A percentile compares a stretch with the other conserved stretches of the same genome.
phyloP scores from a whole-genome alignment of 305 asterid species.

The Plantago coronopus region DNA sequence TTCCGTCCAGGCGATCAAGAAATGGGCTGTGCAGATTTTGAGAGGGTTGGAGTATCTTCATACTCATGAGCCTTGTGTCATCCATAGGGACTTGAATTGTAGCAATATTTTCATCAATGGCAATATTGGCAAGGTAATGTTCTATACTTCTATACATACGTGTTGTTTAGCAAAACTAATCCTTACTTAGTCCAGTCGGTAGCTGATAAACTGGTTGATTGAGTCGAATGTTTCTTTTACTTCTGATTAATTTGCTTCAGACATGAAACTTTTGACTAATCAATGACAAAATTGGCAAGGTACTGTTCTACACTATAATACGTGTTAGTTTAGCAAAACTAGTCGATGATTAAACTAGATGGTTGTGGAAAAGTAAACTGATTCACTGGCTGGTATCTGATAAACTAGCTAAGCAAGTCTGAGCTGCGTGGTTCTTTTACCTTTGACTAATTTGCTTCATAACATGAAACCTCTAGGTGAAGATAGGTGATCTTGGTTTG shows the following conservation, averaged over 20 bases:
- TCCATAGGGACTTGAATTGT: slow-evolving; percentile 44
- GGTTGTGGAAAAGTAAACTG: too few relatives aligned
- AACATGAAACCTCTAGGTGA: slow-evolving; percentile 27
- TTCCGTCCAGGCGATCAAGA: slow-evolving; percentile 38
- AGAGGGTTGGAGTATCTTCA: slow-evolving; percentile 42
- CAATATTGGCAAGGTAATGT: slow-evolving; percentile 38
- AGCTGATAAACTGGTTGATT: neutral
- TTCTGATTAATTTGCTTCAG: neutral
- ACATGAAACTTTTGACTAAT: too few relatives aligned
- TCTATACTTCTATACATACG: neutral
- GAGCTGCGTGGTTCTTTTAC: too few relatives aligned
- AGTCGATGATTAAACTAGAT: too few relatives aligned
- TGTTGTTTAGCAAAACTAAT: neutral
- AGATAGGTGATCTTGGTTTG: slow-evolving; percentile 51
- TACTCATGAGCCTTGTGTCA: slow-evolving; percentile 40
- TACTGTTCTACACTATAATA: too few relatives aligned
- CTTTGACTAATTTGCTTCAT: neutral
- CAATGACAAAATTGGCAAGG: too few relatives aligned
- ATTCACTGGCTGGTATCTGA: too few relatives aligned
- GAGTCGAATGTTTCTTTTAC: neutral
- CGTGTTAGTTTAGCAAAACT: too few relatives aligned
- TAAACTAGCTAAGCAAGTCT: too few relatives aligned
- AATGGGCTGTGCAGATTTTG: slow-evolving; percentile 43
- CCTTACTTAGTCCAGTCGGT: too few relatives aligned
- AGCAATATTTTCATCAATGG: slow-evolving; percentile 44